Base-by-base conservation (phyloP, 2,329 filamentous ascomycete genomes). In the Mycosphaerella arachidis region DNA sequence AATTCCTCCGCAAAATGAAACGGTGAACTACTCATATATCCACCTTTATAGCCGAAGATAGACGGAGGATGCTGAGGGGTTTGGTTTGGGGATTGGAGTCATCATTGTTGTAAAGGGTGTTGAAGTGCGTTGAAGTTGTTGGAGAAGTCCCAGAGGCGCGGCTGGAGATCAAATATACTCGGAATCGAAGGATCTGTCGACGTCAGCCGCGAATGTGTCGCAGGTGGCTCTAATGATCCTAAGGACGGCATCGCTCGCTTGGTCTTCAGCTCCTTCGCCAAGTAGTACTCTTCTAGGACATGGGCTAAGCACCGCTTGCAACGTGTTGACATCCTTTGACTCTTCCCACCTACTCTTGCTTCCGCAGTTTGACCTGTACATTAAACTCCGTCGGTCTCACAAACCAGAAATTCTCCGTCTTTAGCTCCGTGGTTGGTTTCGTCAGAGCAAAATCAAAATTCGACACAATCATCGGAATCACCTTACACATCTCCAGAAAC, bases 401-500 rank as follows among this genome's bases (percentile, higher is more conserved):
- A 53, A 66, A 66, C 63, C 63, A 66, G 37, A 48, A 60, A 37
- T 57, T 61, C 45, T 60, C 57, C 53, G 35, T 55, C 53, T 55
- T 31, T 20, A 55, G 43, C 45, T 53, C 52, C 2, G 40, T 52
- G 12, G 29, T 35, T 53, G 53, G 52, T 5, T 57, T 29, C 27
- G 30, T 35, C 12, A 52, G 20, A 29, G 6, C 59, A 20, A 67
- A 40, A 51, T 69, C 66, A 45, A 67, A 73, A 9, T 68, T 58
- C 16, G 63, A 54, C 24, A 73, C 51, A 35, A 73, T 59, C 63
- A 69, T 62, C 7, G 71, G 71, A 9, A 73, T 56, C 1, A 73
- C 58, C 58, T 72, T 73, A n/a, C 55, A 60, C 31, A 73, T 72
- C 61, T 73, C 71, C 37, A 71, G 51, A 35, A 66, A 59, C 1